These are phyloP conservation scores for Clonostachys byssicola DNA, from an alignment of 2,329 filamentous ascomycete genomes.

Conservation along the genomic window DNA sequence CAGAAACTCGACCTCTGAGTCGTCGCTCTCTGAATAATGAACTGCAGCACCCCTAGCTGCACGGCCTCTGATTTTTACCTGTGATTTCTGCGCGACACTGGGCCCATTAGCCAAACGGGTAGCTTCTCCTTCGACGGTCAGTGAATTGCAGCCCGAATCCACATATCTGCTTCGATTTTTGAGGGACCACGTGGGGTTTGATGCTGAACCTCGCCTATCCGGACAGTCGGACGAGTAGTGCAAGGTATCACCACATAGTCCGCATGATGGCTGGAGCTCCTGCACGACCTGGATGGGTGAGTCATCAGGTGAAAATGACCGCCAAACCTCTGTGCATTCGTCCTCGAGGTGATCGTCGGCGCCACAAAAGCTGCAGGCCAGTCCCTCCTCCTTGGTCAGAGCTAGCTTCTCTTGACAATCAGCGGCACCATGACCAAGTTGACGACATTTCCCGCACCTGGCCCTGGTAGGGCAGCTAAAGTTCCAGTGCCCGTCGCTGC, in stretches of 20 bases:
- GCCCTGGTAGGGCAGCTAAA: constrained; percentile 44
- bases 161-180: constrained; percentile 43
- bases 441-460: constrained; percentile 56
- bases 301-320: constrained; percentile 41
- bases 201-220: constrained; percentile 9
- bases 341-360: constrained; percentile 52
- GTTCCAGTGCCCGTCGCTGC: constrained; percentile 36
- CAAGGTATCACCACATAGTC: constrained; percentile 45
- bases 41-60: constrained; percentile 28
- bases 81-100: constrained; percentile 9
- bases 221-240: constrained; percentile 57
- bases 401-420: constrained; percentile 53
- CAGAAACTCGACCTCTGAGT: constrained; percentile 39
- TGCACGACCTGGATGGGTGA: constrained; percentile 40
- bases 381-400: constrained; percentile 44
- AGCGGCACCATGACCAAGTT: constrained; percentile 51
- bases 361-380: constrained; percentile 58
- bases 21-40: constrained; percentile 41
- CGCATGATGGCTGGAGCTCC: constrained; percentile 48
- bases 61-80: constrained; percentile 25
- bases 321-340: constrained; percentile 58
- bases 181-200: constrained; percentile 47
- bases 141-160: constrained; percentile 33
- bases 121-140: constrained; percentile 27
- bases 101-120: neutral